Conservation (phyloP, 164 flowering plant genomes). For the Amborella trichopoda region DNA sequence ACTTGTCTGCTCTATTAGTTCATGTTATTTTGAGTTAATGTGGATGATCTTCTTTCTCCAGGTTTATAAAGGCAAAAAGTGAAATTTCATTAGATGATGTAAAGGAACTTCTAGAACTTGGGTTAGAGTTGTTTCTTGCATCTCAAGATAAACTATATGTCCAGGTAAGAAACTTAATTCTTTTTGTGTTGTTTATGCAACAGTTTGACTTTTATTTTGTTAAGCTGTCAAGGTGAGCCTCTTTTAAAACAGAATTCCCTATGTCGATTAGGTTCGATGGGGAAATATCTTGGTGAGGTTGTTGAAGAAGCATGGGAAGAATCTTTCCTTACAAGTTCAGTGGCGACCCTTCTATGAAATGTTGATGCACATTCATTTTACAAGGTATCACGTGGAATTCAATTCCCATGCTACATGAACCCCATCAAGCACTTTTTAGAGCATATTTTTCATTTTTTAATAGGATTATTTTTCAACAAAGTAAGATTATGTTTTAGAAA, state of each 20-base stretch:
- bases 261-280: conserved; percentile 81
- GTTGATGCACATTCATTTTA: conserved; percentile 67
- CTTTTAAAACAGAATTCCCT: too few relatives aligned
- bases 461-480: too few relatives aligned
- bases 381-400: too few relatives aligned
- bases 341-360: conserved; percentile 92
- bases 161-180: conserved; percentile 37
- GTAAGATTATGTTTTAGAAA: too few relatives aligned
- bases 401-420: too few relatives aligned
- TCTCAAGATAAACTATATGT: conserved; percentile 64
- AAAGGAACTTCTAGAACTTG: conserved; percentile 33
- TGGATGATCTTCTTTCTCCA: too few relatives aligned
- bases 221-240: too few relatives aligned
- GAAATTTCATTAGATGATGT: conserved; percentile 72
- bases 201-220: too few relatives aligned
- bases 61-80: conserved; percentile 89
- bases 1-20: too few relatives aligned
- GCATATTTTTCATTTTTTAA: too few relatives aligned
- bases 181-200: neutral
- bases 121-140: conserved; percentile 44
- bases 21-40: too few relatives aligned
- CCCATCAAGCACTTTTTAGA: too few relatives aligned
- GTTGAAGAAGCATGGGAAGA: conserved; percentile 65
- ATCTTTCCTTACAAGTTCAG: conserved; percentile 55
- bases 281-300: conserved; percentile 61